A percentile compares a stretch with the other conserved stretches of the same genome.
phyloP scores from a whole-genome alignment of 2,329 filamentous ascomycete genomes.

The Aureobasidium uvarum region DNA sequence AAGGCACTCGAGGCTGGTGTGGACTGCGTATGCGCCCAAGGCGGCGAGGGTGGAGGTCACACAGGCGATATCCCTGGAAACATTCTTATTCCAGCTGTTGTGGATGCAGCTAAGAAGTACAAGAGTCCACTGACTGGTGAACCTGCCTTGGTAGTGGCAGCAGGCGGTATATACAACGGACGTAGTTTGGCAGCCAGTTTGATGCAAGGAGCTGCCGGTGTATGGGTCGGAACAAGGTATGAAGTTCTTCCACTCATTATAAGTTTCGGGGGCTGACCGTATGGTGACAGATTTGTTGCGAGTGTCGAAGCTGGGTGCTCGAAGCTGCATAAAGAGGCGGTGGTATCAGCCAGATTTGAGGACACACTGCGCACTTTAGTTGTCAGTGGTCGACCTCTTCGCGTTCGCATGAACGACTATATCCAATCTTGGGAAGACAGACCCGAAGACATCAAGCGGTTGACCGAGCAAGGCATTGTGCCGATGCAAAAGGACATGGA shows the following conservation, averaged over 20 bases:
- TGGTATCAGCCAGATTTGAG: constrained; percentile 73
- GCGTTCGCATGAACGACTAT: constrained; percentile 80
- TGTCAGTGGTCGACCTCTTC: constrained; percentile 74
- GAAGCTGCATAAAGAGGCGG: constrained; percentile 77
- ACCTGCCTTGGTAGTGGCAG: constrained; percentile 78
- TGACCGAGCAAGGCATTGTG: constrained; percentile 74
- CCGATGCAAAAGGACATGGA: constrained; percentile 83
- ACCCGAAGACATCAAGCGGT: constrained; percentile 69
- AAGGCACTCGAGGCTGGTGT: constrained; percentile 85
- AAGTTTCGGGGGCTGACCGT: neutral
- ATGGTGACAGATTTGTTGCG: constrained; percentile 64
- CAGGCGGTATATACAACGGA: constrained; percentile 83
- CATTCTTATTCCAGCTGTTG: constrained; percentile 83
- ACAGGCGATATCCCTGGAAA: constrained; percentile 83
- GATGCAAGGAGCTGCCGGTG: constrained; percentile 83
- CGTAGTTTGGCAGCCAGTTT: constrained; percentile 74
- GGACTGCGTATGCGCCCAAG: constrained; percentile 89
- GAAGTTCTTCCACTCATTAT: neutral
- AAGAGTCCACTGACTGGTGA: constrained; percentile 67
- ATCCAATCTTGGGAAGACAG: constrained; percentile 75
- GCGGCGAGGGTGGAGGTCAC: constrained; percentile 89
- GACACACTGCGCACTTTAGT: constrained; percentile 83
- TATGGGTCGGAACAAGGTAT: constrained; percentile 84
- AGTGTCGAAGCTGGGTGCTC: constrained; percentile 76
- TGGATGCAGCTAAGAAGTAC: constrained; percentile 75